Percentiles rank a stretch among this genome's conserved stretches.
Evolutionary conservation across 1,284 basidiomycete species (phyloP).

Genomic region (Ustilago sp.): DNA sequence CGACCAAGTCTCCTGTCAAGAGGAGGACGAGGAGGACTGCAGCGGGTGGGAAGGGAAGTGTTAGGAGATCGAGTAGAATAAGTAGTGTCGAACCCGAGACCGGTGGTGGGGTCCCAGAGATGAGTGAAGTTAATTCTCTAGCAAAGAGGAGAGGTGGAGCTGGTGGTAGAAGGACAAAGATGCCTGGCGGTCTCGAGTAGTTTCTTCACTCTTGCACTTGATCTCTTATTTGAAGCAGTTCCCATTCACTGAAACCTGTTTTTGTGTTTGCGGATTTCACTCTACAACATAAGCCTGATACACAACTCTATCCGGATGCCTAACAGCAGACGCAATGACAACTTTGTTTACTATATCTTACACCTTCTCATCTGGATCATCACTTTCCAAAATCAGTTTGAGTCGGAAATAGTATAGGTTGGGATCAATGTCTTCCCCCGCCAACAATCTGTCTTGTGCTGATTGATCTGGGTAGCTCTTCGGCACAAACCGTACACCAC

Average conservation of each 20-base stretch:
- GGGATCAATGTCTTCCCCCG: slow-evolving; percentile 31
- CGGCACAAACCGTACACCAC: slow-evolving; percentile 29
- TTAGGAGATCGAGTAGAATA: slow-evolving; percentile 40
- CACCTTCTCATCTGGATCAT: slow-evolving; percentile 31
- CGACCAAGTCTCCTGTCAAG: slow-evolving; percentile 10
- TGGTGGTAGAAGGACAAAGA: slow-evolving; percentile 15
- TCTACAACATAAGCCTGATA: slow-evolving; percentile 45
- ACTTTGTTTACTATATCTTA: slow-evolving; percentile 45
- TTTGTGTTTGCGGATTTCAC: neutral
- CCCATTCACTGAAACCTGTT: too few species aligned
- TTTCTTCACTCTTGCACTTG: neutral
- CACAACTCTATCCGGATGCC: slow-evolving; percentile 25
- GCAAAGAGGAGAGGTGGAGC: slow-evolving; percentile 21
- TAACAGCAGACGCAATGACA: slow-evolving; percentile 33
- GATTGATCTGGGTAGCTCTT: slow-evolving; percentile 20
- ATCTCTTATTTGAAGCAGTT: too few species aligned
- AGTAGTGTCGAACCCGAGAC: slow-evolving; percentile 36
- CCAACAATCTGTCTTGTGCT: slow-evolving; percentile 17
- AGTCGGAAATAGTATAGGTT: slow-evolving; percentile 35
- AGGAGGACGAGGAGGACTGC: slow-evolving; percentile 3
- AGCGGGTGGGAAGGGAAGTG: slow-evolving; percentile 3
- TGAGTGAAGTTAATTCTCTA: slow-evolving; percentile 19
- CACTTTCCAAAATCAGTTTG: slow-evolving; percentile 32
- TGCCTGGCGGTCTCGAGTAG: slow-evolving; percentile 45
- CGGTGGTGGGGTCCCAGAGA: neutral